Evolutionary conservation across 768 basidiomycete species (phyloP), one percentile per base, ranked within the genome.

Genomic region (Rubroboletus pulcherrimus): DNA sequence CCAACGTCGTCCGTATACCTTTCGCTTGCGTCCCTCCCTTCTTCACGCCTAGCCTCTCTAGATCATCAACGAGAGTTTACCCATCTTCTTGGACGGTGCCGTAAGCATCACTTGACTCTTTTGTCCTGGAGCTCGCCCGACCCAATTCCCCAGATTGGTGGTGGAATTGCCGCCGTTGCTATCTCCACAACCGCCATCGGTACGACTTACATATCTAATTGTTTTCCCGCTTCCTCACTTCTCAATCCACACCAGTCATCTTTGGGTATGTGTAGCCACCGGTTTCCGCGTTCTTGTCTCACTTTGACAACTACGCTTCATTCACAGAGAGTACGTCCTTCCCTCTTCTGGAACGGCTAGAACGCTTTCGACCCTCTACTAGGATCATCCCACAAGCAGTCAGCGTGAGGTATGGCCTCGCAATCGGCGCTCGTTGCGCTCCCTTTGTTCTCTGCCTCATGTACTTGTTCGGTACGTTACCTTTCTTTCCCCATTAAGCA

Each of bases 31-130:
- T 3, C 10, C 19, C 17, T 21, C 19, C 15, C 6, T 17, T 34
- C 17, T 38, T 59, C 17, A 54, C 37, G n/a, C 39, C n/a, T 7
- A 10, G 24, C 26, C 14, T 8, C 5, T 11, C n/a, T 42, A 90
- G 89, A 82, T 91, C 54, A 75, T 91, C 52, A 92, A 92, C 58
- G 90, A 91, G 67, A 87, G 86, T 72, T 79, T 93, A 54, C 89
- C 89, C 35, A 90, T 92, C 42, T 91, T 91, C 68, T 72, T 91
- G 45, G 88, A 91, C 63, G 84, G 82, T 60, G 89, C 88, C 17
- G 78, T 81, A 65, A 57, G 71, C 9, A 30, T 42, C n/a, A 5
- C 6, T 1, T 7, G 66, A 82, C 82, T 72, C 78, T 86, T 17
- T 3, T 5, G 4, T 55, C 82, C 37, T 87, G 29, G 83, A 88